Base-by-base conservation (phyloP, 1,284 basidiomycete species). In the Ganoderma boninense region DNA sequence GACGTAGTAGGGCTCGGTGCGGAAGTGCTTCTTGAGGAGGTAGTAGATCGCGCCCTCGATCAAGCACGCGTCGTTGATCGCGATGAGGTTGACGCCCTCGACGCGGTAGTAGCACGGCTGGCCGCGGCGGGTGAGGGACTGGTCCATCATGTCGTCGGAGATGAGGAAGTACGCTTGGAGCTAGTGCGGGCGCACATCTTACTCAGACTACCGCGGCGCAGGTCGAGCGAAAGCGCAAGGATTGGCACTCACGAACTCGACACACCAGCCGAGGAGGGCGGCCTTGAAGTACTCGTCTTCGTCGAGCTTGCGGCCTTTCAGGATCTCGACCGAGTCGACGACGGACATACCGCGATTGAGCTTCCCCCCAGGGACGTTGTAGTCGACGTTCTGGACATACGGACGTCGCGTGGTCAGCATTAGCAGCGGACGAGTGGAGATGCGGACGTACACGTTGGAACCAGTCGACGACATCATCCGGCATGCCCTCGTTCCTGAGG, bases 21-120 rank as follows among this genome's bases (percentile, higher is more conserved):
- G 89, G 89, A 99, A 98, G 83, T 99, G 91, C 74, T 88, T 90
- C 85, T 96, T 97, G 78, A 98, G 85, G 64, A 98, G 87, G 78
- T 89, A 89, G 84, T 98, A 99, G 82, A 99, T 98, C 46, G 97
- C 93, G 6, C 90, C 92, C 81, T 98, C 96, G 80, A 99, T 91
- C 95, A 99, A 96, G 87, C 97, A 97, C 1, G 95, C 87, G 80
- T 99, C 97, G 85, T 99, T 99, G 85, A 99, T 94, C n/a, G 98
- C 96, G 73, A 98, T 93, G 82, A 93, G 91, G 66, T 91, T 92
- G 68, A 99, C 91, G 35, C 85, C 83, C 20, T 91, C 89, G 52
- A 92, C 82, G 71, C 90, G 88, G 85, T 97, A 99, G 95, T 96
- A 99, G 84, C 97, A 99, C 0, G 97, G 95, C 81, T 99, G 97